phyloP scores from a whole-genome alignment of 768 basidiomycete genomes.

The Lentinula aciculospora region DNA sequence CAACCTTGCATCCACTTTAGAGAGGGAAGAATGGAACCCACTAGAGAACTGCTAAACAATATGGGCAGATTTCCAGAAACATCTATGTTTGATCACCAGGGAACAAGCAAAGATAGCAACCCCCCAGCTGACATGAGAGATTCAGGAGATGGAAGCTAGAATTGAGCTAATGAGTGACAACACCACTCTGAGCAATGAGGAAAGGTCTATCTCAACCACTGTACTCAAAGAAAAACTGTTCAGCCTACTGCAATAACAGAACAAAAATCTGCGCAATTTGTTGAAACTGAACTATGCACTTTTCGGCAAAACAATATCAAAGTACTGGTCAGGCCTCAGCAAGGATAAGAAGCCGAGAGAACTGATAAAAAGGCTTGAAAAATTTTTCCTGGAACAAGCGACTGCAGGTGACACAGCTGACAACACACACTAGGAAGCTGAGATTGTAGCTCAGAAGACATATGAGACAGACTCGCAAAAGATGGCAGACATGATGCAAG shows the following conservation, averaged over 20 bases:
- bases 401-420: not conserved
- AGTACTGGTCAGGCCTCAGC: conserved; percentile 15
- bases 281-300: conserved; percentile 9
- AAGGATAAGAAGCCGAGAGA: conserved; percentile 12
- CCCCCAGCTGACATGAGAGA: conserved; percentile 3
- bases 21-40: not conserved
- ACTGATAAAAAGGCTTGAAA: conserved; percentile 11
- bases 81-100: conserved; percentile 3
- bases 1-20: not conserved
- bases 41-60: conserved; percentile 7
- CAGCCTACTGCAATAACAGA: not conserved
- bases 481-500: conserved; percentile 1
- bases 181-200: not conserved
- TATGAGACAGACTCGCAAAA: not conserved
- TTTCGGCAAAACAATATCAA: conserved; percentile 13
- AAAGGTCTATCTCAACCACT: not conserved
- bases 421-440: not conserved
- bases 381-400: fast-evolving
- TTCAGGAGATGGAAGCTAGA: not conserved
- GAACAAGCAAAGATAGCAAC: conserved; percentile 8
- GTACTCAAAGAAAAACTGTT: conserved; percentile 7
- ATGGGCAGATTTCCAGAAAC: conserved; percentile 3
- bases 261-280: not conserved
- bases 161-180: conserved; percentile 1
- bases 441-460: conserved; percentile 1